phyloP scores from a whole-genome alignment of 1,139 yeast genomes.

The Pichia sp. region DNA sequence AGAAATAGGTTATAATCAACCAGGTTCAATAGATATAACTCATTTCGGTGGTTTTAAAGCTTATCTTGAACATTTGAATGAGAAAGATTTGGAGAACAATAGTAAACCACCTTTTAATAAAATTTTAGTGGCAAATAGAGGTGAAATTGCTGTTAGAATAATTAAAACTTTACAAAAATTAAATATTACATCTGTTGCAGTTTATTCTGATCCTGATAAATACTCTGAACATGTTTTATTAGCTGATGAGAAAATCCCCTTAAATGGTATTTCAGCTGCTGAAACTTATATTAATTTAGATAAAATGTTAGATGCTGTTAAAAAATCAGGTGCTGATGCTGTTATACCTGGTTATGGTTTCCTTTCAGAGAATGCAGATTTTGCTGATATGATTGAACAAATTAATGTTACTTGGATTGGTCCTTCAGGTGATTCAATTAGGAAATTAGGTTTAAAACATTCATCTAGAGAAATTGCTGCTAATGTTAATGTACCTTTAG shows the following conservation, averaged over 20 bases:
- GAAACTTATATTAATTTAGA: conserved; percentile 84
- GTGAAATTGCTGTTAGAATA: conserved; percentile 94
- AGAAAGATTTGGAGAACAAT: conserved; percentile 18
- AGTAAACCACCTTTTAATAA: conserved; percentile 61
- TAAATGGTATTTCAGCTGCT: conserved; percentile 78
- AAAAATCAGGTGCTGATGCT: conserved; percentile 77
- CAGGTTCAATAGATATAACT: conserved; percentile 75
- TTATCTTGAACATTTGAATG: conserved; percentile 39
- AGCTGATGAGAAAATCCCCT: conserved; percentile 76
- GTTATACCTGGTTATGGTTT: conserved; percentile 97
- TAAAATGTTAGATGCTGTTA: conserved; percentile 80
- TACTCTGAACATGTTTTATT: conserved; percentile 77
- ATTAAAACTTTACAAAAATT: conserved; percentile 79
- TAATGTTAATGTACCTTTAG: conserved; percentile 84
- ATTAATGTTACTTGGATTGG: conserved; percentile 92
- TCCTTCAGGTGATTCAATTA: conserved; percentile 87
- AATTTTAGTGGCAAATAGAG: conserved; percentile 92
- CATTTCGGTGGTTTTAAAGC: conserved; percentile 81
- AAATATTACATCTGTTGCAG: conserved; percentile 73
- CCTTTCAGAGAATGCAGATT: conserved; percentile 92
- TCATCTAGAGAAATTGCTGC: conserved; percentile 92
- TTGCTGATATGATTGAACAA: conserved; percentile 74
- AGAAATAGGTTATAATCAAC: conserved; percentile 66
- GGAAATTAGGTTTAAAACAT: conserved; percentile 87
- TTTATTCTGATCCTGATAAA: conserved; percentile 85